These are phyloP conservation scores for Basidioascus undulatus DNA, from an alignment of 768 basidiomycete species.

Conservation along the genomic window DNA sequence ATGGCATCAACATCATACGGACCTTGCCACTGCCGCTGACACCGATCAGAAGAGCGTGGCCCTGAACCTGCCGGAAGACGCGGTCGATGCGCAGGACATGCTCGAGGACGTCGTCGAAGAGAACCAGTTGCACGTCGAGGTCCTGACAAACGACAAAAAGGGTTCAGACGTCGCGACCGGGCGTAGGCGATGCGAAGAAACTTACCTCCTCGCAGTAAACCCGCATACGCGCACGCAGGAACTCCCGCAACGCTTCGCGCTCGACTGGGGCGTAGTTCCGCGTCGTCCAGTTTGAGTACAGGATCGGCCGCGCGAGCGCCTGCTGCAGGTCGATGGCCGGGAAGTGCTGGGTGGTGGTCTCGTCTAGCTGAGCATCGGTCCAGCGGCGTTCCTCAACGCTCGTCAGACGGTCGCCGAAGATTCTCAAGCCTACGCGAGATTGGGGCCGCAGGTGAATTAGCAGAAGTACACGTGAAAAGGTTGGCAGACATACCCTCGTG, in stretches of 20 bases:
- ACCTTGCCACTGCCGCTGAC: constrained; percentile 98
- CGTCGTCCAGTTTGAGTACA: constrained; percentile 99
- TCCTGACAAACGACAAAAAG: no score
- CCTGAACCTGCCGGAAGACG: constrained; percentile 95
- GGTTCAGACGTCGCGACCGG: no score
- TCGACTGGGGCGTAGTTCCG: constrained; percentile 91
- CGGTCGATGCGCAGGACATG: constrained; percentile 95
- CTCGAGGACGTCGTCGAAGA: constrained; percentile 96
- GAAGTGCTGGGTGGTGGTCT: constrained; percentile 66
- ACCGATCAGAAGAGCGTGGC: constrained; percentile 85
- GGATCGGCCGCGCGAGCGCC: constrained; percentile 63
- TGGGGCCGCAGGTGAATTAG: no score
- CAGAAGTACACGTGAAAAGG: no score
- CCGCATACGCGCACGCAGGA: constrained; percentile 81
- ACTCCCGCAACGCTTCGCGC: constrained; percentile 74
- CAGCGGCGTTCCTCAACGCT: constrained; percentile 74
- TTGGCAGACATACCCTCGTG: constrained; percentile 87
- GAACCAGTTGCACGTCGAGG: constrained; percentile 82
- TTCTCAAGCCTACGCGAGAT: no score
- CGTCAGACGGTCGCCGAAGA: constrained; percentile 94
- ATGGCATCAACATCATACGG: constrained; percentile 8
- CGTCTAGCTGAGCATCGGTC: constrained; percentile 84
- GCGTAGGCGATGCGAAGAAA: no score
- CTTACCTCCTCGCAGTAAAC: constrained; percentile 99
- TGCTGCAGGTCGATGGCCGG: constrained; percentile 72